These are phyloP conservation scores for Colletotrichum salicis DNA, from an alignment of 2,329 filamentous ascomycete genomes.

Conservation along the genomic window DNA sequence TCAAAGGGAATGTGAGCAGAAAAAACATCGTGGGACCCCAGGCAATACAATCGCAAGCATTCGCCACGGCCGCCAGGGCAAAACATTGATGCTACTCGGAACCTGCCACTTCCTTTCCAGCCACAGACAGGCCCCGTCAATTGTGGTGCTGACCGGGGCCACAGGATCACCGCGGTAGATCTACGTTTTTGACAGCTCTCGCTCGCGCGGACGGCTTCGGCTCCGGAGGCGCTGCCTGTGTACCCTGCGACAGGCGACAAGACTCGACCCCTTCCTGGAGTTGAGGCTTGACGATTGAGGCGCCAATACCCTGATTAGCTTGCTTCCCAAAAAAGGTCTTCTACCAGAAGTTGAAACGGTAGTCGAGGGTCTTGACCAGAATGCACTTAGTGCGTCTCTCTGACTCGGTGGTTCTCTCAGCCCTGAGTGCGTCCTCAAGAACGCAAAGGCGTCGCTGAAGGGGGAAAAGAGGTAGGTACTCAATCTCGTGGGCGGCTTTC, in stretches of 20 bases:
- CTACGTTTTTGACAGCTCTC: conserved; percentile 35
- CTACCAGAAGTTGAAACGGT: conserved; percentile 34
- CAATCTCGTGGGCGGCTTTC: conserved; percentile 6
- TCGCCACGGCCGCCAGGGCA: conserved; percentile 31
- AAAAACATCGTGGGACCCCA: conserved; percentile 18
- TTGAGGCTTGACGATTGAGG: conserved; percentile 29
- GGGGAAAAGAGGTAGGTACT: neutral
- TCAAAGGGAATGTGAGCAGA: conserved; percentile 29
- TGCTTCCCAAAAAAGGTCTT: conserved; percentile 24
- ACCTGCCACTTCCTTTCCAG: conserved; percentile 34
- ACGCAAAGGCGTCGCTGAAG: conserved; percentile 1
- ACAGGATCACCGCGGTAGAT: conserved; percentile 33
- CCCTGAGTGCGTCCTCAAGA: conserved; percentile 3
- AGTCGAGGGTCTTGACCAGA: conserved; percentile 17
- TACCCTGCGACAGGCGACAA: conserved; percentile 17
- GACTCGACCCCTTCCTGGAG: conserved; percentile 28
- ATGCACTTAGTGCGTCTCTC: conserved; percentile 14
- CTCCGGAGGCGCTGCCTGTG: conserved; percentile 23
- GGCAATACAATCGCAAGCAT: conserved; percentile 22
- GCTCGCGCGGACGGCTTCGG: conserved; percentile 32
- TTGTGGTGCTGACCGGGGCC: conserved; percentile 27
- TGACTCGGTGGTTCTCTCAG: conserved; percentile 22
- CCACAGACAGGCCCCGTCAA: conserved; percentile 32
- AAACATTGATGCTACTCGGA: conserved; percentile 37
- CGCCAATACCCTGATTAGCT: conserved; percentile 11